phyloP scores from a whole-genome alignment of 2,329 filamentous ascomycete genomes.

The Diaporthe caulivora region DNA sequence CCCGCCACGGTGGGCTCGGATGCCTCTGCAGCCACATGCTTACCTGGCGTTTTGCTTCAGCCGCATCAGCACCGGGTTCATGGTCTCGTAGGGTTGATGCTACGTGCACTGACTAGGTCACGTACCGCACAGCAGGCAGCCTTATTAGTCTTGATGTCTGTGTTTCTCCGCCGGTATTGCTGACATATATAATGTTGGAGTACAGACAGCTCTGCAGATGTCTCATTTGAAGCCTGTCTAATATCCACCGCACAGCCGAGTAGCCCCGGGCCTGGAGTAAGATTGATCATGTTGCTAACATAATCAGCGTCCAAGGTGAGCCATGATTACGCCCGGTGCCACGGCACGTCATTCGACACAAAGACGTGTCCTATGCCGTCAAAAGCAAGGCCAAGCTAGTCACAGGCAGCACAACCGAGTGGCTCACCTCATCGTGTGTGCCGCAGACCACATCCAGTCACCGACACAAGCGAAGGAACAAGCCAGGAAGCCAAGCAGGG shows the following conservation, averaged over 20 bases:
- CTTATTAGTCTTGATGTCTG: not conserved
- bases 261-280: not conserved
- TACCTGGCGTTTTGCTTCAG: not conserved
- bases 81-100: not conserved
- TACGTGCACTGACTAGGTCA: not conserved
- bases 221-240: not conserved
- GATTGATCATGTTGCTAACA: not conserved
- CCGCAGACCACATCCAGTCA: not conserved
- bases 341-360: not conserved
- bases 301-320: not conserved
- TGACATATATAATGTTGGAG: not conserved
- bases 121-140: not conserved
- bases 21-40: constrained; percentile 6
- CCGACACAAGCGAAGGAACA: constrained; percentile 14
- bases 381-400: not conserved
- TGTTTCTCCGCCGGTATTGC: not conserved
- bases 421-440: constrained; percentile 4
- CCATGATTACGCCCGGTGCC: not conserved
- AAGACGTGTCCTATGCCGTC: constrained; percentile 1
- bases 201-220: not conserved
- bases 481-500: constrained; percentile 19
- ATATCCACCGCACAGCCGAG: constrained; percentile 4
- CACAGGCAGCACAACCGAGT: not conserved
- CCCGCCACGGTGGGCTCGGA: constrained; percentile 23
- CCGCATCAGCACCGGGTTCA: not conserved